Percentiles rank a stretch among this genome's conserved stretches.
phyloP scores from a whole-genome alignment of 805 yeast genomes.

The Metschnikowia kofuensis region DNA sequence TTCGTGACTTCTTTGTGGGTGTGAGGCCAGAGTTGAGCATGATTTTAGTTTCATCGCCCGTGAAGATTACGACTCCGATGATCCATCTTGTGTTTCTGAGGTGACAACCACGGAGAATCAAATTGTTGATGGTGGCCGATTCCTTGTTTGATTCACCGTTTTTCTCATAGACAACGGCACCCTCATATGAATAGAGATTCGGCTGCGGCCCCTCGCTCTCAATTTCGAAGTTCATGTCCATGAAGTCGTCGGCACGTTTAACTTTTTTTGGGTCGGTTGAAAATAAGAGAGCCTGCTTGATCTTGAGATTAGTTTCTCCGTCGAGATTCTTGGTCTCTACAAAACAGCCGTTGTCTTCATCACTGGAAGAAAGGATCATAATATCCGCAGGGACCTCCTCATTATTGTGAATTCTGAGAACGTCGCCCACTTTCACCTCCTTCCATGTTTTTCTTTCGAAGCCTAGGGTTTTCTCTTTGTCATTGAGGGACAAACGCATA shows the following conservation, averaged over 20 bases:
- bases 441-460: constrained; percentile 49
- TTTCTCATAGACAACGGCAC: constrained; percentile 44
- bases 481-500: constrained; percentile 12
- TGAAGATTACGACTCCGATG: constrained; percentile 70
- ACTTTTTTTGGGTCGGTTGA: constrained; percentile 47
- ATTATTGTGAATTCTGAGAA: constrained; percentile 64
- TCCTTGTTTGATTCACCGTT: constrained; percentile 42
- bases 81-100: constrained; percentile 83
- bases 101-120: constrained; percentile 72
- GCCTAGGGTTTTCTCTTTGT: constrained; percentile 23
- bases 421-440: constrained; percentile 68
- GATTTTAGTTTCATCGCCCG: constrained; percentile 78
- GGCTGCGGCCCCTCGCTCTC: constrained; percentile 85
- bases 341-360: constrained; percentile 66
- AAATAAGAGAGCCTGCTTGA: constrained; percentile 68
- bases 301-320: constrained; percentile 73
- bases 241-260: constrained; percentile 35
- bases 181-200: constrained; percentile 72
- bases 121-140: constrained; percentile 65
- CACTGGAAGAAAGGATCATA: constrained; percentile 61
- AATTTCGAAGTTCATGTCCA: constrained; percentile 54
- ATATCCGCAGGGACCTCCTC: constrained; percentile 82
- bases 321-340: constrained; percentile 81
- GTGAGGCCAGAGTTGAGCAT: constrained; percentile 80
- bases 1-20: constrained; percentile 73